phyloP scores from a whole-genome alignment of 257 asterid genomes.

The Capsicum rhomboideum region DNA sequence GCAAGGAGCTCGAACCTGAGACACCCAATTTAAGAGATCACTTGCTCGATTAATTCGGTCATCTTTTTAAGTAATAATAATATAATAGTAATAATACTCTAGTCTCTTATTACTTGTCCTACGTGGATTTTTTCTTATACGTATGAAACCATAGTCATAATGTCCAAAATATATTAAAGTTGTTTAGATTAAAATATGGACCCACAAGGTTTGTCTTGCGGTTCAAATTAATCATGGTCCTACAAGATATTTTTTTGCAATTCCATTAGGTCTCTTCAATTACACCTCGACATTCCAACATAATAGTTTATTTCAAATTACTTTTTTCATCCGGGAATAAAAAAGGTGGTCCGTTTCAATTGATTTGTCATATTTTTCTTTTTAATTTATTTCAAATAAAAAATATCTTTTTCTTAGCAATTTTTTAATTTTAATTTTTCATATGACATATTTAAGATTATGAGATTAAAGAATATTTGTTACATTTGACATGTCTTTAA shows the following conservation, averaged over 20 bases:
- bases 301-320: neutral
- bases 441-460: too few relatives aligned
- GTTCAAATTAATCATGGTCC: constrained; percentile 34
- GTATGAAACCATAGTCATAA: neutral
- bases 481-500: too few relatives aligned
- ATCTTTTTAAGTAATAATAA: too few relatives aligned
- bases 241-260: constrained; percentile 10
- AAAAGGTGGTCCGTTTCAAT: too few relatives aligned
- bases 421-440: too few relatives aligned
- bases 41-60: too few relatives aligned
- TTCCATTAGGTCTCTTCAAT: constrained; percentile 6
- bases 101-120: neutral
- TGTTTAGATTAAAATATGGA: neutral
- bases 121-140: neutral
- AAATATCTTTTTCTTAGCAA: too few relatives aligned
- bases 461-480: too few relatives aligned
- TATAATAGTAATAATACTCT: neutral
- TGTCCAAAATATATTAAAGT: neutral
- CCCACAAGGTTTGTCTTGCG: constrained; percentile 15
- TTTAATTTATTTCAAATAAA: too few relatives aligned
- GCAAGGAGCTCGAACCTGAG: too few relatives aligned
- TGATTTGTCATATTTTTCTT: too few relatives aligned
- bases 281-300: constrained; percentile 6
- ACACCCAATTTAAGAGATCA: too few relatives aligned
- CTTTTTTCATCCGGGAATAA: neutral